These are phyloP conservation scores for Eragrostis curvula DNA, from an alignment of 176 grass and related monocot genomes.

Conservation along the genomic window DNA sequence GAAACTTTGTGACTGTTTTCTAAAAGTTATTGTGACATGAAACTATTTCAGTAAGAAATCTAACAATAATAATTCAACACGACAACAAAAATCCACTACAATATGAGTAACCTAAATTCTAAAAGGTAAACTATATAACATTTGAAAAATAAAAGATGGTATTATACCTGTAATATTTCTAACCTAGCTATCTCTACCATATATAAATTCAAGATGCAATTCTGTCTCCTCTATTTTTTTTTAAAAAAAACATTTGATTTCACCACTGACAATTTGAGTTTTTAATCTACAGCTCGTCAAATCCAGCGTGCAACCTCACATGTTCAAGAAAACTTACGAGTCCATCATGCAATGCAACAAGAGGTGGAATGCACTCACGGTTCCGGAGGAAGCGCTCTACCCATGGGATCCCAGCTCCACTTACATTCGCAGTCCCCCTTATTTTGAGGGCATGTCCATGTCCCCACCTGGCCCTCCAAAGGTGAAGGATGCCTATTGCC, in stretches of 20 bases:
- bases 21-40: too few relatives aligned
- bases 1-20: too few relatives aligned
- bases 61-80: too few relatives aligned
- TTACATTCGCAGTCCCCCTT: slow-evolving; percentile 67
- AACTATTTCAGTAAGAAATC: too few relatives aligned
- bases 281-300: slow-evolving; percentile 41
- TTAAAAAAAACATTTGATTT: not conserved
- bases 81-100: too few relatives aligned
- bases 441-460: slow-evolving; percentile 64
- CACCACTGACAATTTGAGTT: not conserved
- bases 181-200: not conserved
- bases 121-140: too few relatives aligned
- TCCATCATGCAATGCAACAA: slow-evolving; percentile 48
- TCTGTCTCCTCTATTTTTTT: not conserved
- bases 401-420: slow-evolving; percentile 62
- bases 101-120: too few relatives aligned
- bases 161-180: too few relatives aligned
- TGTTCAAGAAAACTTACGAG: slow-evolving; percentile 61
- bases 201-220: not conserved
- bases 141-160: too few relatives aligned
- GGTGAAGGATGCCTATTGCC: slow-evolving; percentile 61
- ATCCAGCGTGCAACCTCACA: slow-evolving; percentile 54
- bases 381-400: slow-evolving; percentile 43
- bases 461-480: slow-evolving; percentile 42
- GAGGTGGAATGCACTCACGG: slow-evolving; percentile 51